Percentiles rank a stretch among this genome's conserved stretches.
Conservation (phyloP, 2,329 filamentous ascomycete genomes). For the Fusarium caatingaense region DNA sequence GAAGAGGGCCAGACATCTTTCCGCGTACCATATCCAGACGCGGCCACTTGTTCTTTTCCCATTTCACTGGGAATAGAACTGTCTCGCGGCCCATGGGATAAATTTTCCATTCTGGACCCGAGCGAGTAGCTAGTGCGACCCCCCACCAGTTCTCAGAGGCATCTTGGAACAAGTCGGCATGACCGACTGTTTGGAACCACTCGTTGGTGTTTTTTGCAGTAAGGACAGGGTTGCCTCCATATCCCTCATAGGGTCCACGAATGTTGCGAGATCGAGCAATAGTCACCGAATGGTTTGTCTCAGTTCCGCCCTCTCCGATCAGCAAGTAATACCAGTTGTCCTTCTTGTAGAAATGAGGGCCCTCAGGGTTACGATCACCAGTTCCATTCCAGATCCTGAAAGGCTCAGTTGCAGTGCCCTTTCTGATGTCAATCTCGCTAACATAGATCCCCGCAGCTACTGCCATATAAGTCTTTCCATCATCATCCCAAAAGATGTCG, state of each 20-base stretch:
- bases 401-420: background rate
- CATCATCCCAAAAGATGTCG: background rate
- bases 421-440: background rate
- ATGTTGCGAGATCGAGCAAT: conserved; percentile 53
- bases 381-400: conserved; percentile 58
- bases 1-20: background rate
- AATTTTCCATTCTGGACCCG: background rate
- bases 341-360: conserved; percentile 58
- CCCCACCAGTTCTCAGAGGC: background rate
- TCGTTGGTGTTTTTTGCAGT: background rate
- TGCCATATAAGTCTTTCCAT: background rate
- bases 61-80: background rate
- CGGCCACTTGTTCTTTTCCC: background rate
- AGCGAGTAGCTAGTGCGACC: background rate
- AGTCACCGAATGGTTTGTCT: conserved; percentile 54
- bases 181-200: background rate
- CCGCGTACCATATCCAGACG: background rate
- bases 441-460: background rate
- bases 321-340: conserved; percentile 62
- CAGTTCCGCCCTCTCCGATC: conserved; percentile 62
- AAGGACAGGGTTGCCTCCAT: background rate
- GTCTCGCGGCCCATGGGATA: background rate
- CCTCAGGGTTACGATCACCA: conserved; percentile 50
- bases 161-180: background rate
- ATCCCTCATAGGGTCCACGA: background rate